Evolutionary conservation across 1,284 basidiomycete genomes (phyloP).

Genomic region (Rhodotorula sp.): DNA sequence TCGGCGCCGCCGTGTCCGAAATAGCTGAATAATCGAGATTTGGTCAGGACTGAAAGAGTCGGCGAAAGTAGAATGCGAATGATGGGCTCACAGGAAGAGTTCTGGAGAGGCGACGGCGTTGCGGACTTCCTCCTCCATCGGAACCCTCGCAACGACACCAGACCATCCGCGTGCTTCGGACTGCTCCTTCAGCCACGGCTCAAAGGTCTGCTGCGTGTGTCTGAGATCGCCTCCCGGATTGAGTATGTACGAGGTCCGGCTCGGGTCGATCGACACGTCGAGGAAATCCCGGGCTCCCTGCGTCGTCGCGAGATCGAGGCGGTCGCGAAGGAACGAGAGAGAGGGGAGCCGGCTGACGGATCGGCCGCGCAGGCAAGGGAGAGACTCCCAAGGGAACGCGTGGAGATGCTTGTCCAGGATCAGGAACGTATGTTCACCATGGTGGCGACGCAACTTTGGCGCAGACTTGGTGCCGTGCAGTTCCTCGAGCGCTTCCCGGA

Average conservation of each 20-base stretch:
- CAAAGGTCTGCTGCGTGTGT: conserved; percentile 79
- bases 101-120: conserved; percentile 69
- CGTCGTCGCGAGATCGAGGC: conserved; percentile 60
- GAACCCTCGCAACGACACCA: conserved; percentile 71
- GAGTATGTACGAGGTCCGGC: conserved; percentile 77
- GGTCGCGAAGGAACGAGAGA: conserved; percentile 81
- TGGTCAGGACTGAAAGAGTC: background rate
- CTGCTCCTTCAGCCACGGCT: conserved; percentile 70
- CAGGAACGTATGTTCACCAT: conserved; percentile 71
- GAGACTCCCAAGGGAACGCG: conserved; percentile 92
- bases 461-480: conserved; percentile 54
- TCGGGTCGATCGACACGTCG: conserved; percentile 62
- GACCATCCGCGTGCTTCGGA: conserved; percentile 66
- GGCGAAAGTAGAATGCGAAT: background rate
- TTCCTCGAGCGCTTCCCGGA: conserved; percentile 54
- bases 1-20: conserved; percentile 97
- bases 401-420: conserved; percentile 88
- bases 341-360: conserved; percentile 90
- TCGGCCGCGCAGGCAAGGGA: conserved; percentile 77
- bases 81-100: conserved; percentile 73
- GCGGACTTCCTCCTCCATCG: conserved; percentile 77
- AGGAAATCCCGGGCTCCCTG: conserved; percentile 21
- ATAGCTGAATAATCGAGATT: conserved; percentile 61
- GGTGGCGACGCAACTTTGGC: conserved; percentile 4
- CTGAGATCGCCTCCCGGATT: conserved; percentile 90